phyloP scores from a whole-genome alignment of 2,329 filamentous ascomycete genomes.

The Thelonectria blattea region DNA sequence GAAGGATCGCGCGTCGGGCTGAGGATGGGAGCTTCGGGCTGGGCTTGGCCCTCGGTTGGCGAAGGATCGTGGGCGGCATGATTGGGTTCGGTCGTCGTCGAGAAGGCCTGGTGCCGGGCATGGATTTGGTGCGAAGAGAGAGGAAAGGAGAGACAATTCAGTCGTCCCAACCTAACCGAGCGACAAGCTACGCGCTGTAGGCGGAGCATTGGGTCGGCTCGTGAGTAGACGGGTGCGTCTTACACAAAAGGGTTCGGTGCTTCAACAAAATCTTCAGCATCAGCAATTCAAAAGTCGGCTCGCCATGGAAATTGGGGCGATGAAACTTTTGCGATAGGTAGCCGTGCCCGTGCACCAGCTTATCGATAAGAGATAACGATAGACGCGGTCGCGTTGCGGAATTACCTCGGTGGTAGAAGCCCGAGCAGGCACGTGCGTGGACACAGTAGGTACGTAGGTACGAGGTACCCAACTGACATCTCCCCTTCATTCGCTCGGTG shows the following conservation, averaged over 20 bases:
- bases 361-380: constrained; percentile 21
- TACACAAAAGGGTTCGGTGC: not conserved
- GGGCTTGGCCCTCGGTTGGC: too few relatives aligned
- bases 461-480: not conserved
- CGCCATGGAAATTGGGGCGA: not conserved
- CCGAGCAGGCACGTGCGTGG: constrained; percentile 25
- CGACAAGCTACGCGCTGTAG: constrained; percentile 26
- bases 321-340: constrained; percentile 24
- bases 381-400: not conserved
- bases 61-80: not conserved
- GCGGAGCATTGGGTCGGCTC: constrained; percentile 40
- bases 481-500: constrained; percentile 8
- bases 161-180: constrained; percentile 21
- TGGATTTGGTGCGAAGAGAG: constrained; percentile 1
- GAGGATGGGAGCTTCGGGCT: not conserved
- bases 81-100: not conserved
- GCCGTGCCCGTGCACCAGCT: constrained; percentile 1
- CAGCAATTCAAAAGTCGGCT: too few relatives aligned
- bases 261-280: not conserved
- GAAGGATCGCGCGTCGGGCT: not conserved
- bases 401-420: constrained; percentile 10
- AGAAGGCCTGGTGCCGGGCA: constrained; percentile 3
- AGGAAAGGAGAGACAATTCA: constrained; percentile 13
- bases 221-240: constrained; percentile 11
- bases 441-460: not conserved